Conservation (phyloP, 2,329 filamentous ascomycete species). For the Alternaria sp. region DNA sequence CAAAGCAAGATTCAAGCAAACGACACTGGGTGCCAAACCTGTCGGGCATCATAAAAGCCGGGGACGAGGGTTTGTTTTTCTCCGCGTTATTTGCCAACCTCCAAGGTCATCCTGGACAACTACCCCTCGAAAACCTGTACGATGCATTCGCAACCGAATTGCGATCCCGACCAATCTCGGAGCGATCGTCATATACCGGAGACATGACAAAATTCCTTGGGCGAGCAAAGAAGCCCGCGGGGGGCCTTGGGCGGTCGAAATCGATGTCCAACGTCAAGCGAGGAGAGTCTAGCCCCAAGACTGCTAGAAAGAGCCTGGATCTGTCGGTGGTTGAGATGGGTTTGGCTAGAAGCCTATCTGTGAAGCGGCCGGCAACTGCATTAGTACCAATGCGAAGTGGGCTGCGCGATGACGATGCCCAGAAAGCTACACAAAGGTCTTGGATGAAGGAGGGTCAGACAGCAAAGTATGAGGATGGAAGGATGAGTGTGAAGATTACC, state of each 20-base stretch:
- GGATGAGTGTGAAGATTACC: constrained; percentile 27
- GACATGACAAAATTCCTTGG: constrained; percentile 36
- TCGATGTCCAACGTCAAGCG: constrained; percentile 24
- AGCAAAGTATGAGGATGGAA: constrained; percentile 25
- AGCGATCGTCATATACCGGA: constrained; percentile 34
- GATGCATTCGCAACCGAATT: constrained; percentile 39
- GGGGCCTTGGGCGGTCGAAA: constrained; percentile 25
- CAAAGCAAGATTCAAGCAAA: constrained; percentile 26
- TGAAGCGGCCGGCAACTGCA: constrained; percentile 22
- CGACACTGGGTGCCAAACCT: constrained; percentile 36
- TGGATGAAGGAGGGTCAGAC: constrained; percentile 41
- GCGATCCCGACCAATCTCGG: constrained; percentile 25
- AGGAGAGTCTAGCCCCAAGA: constrained; percentile 18
- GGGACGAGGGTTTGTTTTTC: constrained; percentile 40
- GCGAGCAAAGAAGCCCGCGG: constrained; percentile 20
- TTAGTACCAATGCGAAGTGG: constrained; percentile 25
- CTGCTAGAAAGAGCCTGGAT: constrained; percentile 31
- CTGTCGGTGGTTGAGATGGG: constrained; percentile 25
- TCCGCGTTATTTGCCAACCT: constrained; percentile 37
- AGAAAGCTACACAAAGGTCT: constrained; percentile 14
- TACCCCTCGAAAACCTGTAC: constrained; percentile 37
- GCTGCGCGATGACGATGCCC: constrained; percentile 10
- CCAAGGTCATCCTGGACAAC: constrained; percentile 32
- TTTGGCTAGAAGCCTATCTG: constrained; percentile 24
- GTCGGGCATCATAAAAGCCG: constrained; percentile 44